Percentiles rank a stretch among this genome's conserved stretches.
These are phyloP conservation scores for Hsuehochloa calcarea DNA, from an alignment of 176 grass and related monocot species.

Conservation along the genomic window DNA sequence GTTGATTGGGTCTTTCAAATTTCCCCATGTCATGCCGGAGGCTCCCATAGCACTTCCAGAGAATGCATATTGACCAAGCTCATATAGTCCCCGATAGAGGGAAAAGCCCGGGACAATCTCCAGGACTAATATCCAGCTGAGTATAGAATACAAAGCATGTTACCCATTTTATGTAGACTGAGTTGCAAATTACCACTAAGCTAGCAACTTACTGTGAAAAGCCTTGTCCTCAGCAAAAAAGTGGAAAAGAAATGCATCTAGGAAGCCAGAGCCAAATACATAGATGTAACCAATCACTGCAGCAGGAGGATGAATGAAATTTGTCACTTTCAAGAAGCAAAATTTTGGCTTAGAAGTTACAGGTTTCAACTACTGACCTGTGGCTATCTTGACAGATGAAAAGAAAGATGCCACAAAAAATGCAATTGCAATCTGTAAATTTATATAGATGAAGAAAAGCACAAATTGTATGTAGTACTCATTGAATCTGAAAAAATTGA, in stretches of 20 bases:
- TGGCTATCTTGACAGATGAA: slow-evolving; percentile 53
- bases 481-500: slow-evolving; percentile 60
- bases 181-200: slow-evolving; percentile 13
- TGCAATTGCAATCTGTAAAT: slow-evolving; percentile 67
- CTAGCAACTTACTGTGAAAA: slow-evolving; percentile 59
- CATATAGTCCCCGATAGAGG: slow-evolving; percentile 67
- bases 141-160: slow-evolving; percentile 19
- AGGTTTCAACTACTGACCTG: slow-evolving; percentile 49
- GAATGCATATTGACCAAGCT: slow-evolving; percentile 65
- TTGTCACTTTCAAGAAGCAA: slow-evolving; percentile 8
- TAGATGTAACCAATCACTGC: slow-evolving; percentile 66
- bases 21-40: slow-evolving; percentile 47
- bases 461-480: slow-evolving; percentile 51
- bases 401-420: slow-evolving; percentile 56
- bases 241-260: slow-evolving; percentile 65
- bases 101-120: slow-evolving; percentile 72
- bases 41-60: slow-evolving; percentile 40
- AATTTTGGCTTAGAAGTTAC: neutral
- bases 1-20: slow-evolving; percentile 53
- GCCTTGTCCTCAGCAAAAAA: slow-evolving; percentile 56
- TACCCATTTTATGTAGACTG: slow-evolving; percentile 2
- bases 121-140: slow-evolving; percentile 53
- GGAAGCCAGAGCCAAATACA: slow-evolving; percentile 71
- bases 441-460: slow-evolving; percentile 58
- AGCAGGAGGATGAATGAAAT: neutral